Percentiles rank a stretch among this genome's conserved stretches.
phyloP scores from a whole-genome alignment of 768 basidiomycete species.

The Termitomyces sp. region DNA sequence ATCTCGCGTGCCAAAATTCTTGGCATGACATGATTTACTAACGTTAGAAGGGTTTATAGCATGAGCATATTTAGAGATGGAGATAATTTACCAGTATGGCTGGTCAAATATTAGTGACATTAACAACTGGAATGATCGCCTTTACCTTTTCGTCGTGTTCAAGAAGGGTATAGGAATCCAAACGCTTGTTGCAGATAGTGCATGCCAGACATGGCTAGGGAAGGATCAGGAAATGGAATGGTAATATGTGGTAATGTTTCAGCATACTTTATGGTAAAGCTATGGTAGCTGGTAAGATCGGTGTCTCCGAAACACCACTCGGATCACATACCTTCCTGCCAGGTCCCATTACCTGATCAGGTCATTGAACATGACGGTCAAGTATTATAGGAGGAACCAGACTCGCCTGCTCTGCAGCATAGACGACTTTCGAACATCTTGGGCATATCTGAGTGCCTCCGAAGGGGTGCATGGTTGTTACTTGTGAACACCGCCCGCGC shows the following conservation, averaged over 20 bases:
- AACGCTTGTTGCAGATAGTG: conserved; percentile 65
- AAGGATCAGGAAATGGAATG: neutral
- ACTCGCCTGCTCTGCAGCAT: conserved; percentile 83
- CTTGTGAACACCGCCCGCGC: neutral
- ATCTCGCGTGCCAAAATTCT: conserved; percentile 73
- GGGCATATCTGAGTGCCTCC: conserved; percentile 71
- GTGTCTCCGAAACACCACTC: neutral
- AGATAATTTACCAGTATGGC: conserved; percentile 45
- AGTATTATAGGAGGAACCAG: neutral
- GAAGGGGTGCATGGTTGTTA: conserved; percentile 58
- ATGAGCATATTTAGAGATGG: neutral
- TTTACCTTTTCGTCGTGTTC: conserved; percentile 79
- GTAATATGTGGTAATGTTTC: neutral
- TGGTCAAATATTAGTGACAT: conserved; percentile 12
- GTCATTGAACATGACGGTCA: conserved; percentile 6
- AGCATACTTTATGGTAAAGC: conserved; percentile 74
- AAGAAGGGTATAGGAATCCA: conserved; percentile 71
- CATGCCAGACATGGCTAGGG: conserved; percentile 75
- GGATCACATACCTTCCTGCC: conserved; percentile 67
- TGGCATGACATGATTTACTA: conserved; percentile 81
- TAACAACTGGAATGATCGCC: conserved; percentile 16
- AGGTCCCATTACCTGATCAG: conserved; percentile 70
- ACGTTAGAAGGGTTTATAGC: neutral
- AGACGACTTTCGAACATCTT: conserved; percentile 69
- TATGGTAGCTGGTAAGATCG: conserved; percentile 20